Evolutionary conservation across 2,329 filamentous ascomycete genomes (phyloP).

Genomic region (Xylaria sp.): DNA sequence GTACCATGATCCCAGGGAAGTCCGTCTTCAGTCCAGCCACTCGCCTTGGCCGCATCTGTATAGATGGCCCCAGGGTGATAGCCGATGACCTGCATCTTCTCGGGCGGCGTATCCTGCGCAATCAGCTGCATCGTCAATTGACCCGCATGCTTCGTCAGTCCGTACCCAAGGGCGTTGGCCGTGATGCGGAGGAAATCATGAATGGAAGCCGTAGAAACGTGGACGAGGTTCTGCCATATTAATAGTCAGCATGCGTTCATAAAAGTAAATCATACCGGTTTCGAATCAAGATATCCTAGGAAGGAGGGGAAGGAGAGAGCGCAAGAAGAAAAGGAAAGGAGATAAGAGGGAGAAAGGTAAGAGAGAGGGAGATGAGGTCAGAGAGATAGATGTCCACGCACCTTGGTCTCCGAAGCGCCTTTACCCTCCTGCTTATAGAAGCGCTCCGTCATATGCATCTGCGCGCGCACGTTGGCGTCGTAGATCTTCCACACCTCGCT

Average conservation of each 20-base stretch:
- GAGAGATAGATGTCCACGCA: background rate
- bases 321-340: background rate
- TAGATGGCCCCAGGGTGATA: constrained; percentile 56
- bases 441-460: constrained; percentile 48
- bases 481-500: constrained; percentile 45
- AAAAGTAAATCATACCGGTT: background rate
- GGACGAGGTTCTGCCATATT: constrained; percentile 16
- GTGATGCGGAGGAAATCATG: constrained; percentile 52
- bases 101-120: constrained; percentile 50
- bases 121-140: constrained; percentile 54
- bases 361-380: no score
- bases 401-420: constrained; percentile 34
- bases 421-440: constrained; percentile 52
- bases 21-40: constrained; percentile 42
- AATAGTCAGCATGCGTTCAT: background rate
- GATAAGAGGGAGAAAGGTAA: no score
- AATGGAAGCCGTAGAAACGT: constrained; percentile 23
- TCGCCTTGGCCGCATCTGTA: constrained; percentile 46
- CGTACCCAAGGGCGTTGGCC: constrained; percentile 49
- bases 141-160: constrained; percentile 54
- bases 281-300: background rate
- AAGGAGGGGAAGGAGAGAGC: background rate
- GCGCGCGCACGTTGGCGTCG: constrained; percentile 48
- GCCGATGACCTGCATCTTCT: constrained; percentile 54
- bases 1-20: constrained; percentile 49